These are phyloP conservation scores for Zygosaccharomyces sapae DNA, from an alignment of 1,139 yeast genomes.

Conservation along the genomic window DNA sequence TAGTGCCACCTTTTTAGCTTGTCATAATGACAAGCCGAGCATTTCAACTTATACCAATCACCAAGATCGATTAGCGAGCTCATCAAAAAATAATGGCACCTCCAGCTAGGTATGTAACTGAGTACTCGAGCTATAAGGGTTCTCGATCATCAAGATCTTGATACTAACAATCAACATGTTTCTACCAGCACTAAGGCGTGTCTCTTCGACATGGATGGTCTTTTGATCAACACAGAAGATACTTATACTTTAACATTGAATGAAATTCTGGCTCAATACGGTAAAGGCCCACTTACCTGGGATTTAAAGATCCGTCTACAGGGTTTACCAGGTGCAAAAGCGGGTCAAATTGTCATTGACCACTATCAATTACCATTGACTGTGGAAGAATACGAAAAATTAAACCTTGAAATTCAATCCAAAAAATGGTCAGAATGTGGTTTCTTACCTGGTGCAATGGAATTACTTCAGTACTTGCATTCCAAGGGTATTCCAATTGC, in stretches of 20 bases:
- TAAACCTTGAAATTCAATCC: slow-evolving; percentile 53
- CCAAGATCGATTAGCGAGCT: background rate
- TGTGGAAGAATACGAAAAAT: slow-evolving; percentile 53
- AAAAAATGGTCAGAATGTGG: slow-evolving; percentile 57
- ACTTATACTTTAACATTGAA: slow-evolving; percentile 75
- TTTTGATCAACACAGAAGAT: slow-evolving; percentile 85
- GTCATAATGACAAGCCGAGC: background rate
- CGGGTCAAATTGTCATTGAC: slow-evolving; percentile 60
- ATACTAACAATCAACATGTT: no score
- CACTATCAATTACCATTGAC: slow-evolving; percentile 65
- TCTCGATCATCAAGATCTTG: background rate
- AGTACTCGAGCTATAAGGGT: no score
- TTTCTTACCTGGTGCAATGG: slow-evolving; percentile 82
- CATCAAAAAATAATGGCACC: slow-evolving; percentile 2
- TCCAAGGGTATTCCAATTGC: slow-evolving; percentile 66
- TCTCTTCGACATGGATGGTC: slow-evolving; percentile 95
- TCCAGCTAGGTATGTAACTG: slow-evolving; percentile 8
- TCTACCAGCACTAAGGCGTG: slow-evolving; percentile 88
- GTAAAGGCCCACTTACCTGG: slow-evolving; percentile 83
- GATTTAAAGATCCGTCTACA: slow-evolving; percentile 79
- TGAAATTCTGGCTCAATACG: slow-evolving; percentile 59
- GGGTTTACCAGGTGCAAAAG: slow-evolving; percentile 82
- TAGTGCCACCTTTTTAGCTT: background rate
- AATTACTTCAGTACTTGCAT: slow-evolving; percentile 53
- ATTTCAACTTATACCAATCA: background rate